Base-by-base conservation (phyloP, 257 asterid genomes). In the Mitragyna speciosa region DNA sequence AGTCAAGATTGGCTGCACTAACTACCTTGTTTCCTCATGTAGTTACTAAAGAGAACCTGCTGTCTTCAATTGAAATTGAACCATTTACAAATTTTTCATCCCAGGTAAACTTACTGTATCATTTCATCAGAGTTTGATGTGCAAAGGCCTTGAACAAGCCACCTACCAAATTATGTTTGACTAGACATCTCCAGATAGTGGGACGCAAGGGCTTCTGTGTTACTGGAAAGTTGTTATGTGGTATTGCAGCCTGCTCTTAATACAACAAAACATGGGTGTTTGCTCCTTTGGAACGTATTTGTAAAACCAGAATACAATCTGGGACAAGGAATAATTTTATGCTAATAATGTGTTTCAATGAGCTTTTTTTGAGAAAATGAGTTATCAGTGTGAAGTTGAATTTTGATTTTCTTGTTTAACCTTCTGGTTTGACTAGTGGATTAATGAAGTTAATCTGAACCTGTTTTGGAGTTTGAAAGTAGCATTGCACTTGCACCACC, bases 11-110 rank as follows among this genome's bases (percentile, higher is more conserved):
- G 70, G 87, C 97, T 47, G 94, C 93, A 77, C 87, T 96, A 84
- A 91, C 97, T 36, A 92, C 99, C 82, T 85, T 96, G 85, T 96
- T 89, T 83, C 99, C 99, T 75, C 89, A 96, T 84, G 69, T 96
- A 83, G 95, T 94, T 36, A 91, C 99, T 80, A 96, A 96, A 83
- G 99, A 96, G 79, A 89, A 74, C 83, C 86, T 96, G 89, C 96
- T 96, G 81, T 94, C 99, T 72, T 82, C 96, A 70, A 41, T 85
- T 71, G 99, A 96, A 88, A 90, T 96, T 36, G 84, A 86, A 76
- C 98, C 97, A 33, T 96, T 92, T 81, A 83, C 75, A 78, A 92
- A 96, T 76, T 92, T 85, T 84, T 91, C 99, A 36, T 96, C 98
- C 85, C 99, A 96, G 99, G 99, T 96, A 81, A 84, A 68, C 30